phyloP scores from a whole-genome alignment of 192 early-diverging fungal genomes.

The Dispira simplex region DNA sequence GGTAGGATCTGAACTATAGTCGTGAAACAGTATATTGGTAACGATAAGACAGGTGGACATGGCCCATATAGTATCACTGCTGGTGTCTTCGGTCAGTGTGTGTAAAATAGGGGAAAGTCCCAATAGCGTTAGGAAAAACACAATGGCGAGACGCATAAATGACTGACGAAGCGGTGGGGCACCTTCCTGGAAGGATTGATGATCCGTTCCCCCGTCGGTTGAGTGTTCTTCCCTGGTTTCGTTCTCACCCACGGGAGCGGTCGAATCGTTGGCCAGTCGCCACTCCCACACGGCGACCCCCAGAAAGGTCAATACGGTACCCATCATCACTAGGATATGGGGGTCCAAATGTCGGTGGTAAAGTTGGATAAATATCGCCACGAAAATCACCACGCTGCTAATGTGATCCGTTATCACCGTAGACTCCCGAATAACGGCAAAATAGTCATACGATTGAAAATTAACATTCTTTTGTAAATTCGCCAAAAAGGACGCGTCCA shows the following conservation, averaged over 20 bases:
- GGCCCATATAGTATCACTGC: slow-evolving; percentile 89
- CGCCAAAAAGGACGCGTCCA: slow-evolving; percentile 74
- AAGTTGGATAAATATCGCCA: slow-evolving; percentile 73
- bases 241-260: neutral
- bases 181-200: neutral
- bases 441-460: slow-evolving; percentile 69
- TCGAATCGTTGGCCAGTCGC: neutral
- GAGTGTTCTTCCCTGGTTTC: neutral
- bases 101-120: slow-evolving; percentile 81
- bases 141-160: slow-evolving; percentile 37
- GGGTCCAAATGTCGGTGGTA: slow-evolving; percentile 38
- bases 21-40: slow-evolving; percentile 79
- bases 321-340: slow-evolving; percentile 36
- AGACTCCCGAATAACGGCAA: slow-evolving; percentile 58
- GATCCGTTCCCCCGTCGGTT: neutral
- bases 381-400: slow-evolving; percentile 68
- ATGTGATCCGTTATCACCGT: slow-evolving; percentile 74
- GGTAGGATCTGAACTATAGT: slow-evolving; percentile 39
- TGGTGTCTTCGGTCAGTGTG: slow-evolving; percentile 80
- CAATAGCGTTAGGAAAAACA: slow-evolving; percentile 63
- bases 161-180: slow-evolving; percentile 3
- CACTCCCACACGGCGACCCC: slow-evolving; percentile 63
- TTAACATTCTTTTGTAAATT: slow-evolving; percentile 85
- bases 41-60: slow-evolving; percentile 69
- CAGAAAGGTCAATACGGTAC: slow-evolving; percentile 34